Evolutionary conservation across 805 yeast species (phyloP), one percentile per base, ranked within the genome.

Genomic region (Cyberlindnera saturnus): DNA sequence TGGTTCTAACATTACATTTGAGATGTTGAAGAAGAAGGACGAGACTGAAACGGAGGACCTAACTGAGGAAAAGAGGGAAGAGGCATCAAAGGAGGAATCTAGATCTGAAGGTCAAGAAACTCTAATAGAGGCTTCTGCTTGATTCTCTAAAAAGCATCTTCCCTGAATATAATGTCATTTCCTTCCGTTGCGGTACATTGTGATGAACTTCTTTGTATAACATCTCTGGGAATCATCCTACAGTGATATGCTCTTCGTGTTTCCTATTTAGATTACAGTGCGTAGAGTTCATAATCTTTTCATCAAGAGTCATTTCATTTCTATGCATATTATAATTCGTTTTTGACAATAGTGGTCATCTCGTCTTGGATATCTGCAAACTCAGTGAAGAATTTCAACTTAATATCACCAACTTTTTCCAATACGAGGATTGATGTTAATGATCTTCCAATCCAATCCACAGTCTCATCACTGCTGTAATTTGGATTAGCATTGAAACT

Each of bases 361-460:
- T 60, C 56, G 17, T 51, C 46, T 28, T 49, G 50, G 13, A 57
- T 48, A 32, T 57, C 60, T 16, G 45, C 41, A 30, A 50, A 56
- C 43, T 57, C 60, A 9, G 33, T 42, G 34, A 55, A 57, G 5
- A 57, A 26, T 32, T 42, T 49, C 31, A 56, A 37, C 32, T 44
- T 44, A 32, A 50, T 48, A 10, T 44, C 39, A 7, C 51, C 51
- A 14, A 46, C 44, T 26, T 52, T 51, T 23, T 46, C 42, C 11
- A 57, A 42, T 3, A 56, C 33, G n/a, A 55, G 40, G 11, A 50
- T 26, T 6, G 59, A 49, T 0, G 60, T 54, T n/a, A 61, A 48
- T 1, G 79, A 66, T 36, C 87, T 67, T 29, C 64, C 63, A 42
- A 70, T 71, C 90, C 90, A 82, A 16, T 65, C 51, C 17, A 76